Evolutionary conservation across 2,329 filamentous ascomycete genomes (phyloP), one percentile per base, ranked within the genome.

Genomic region (Pseudocercospora eumusae): DNA sequence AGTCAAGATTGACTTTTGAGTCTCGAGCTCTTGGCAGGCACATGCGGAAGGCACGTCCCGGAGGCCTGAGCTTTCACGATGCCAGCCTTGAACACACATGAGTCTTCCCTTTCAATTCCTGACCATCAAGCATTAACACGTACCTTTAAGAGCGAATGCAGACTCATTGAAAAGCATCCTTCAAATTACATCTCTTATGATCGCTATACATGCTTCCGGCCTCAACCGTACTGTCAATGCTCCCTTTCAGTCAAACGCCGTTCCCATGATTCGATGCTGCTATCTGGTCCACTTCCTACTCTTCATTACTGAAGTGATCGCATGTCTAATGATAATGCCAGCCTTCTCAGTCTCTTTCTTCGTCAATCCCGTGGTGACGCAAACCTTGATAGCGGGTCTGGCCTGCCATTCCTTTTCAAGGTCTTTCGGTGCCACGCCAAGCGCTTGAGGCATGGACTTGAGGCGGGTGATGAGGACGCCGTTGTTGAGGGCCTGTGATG

Each of bases 331-430:
- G 9, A 86, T 88, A 7, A 88, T 87, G 13, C 93, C 95, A 0
- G 95, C 92, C 81, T 96, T 96, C 79, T 99, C 96, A 59, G 93
- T 90, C 76, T 99, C 95, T 80, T 96, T 97, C 81, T 90, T 96
- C 23, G 90, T 90, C 65, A 99, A 80, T 1, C 90, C 95, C 4
- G 86, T 90, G 0, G 93, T 96, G 58, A 97, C 82, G 74, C 93
- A 98, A 11, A 98, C 86, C 79, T 98, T 97, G 65, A 99, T 83
- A 0, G 92, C 91, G 9, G 95, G 91, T 69, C 85, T 83, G n/a
- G 88, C 82, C 63, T 85, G 84, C 81, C 89, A 91, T 36, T 83
- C 83, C 47, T 71, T 71, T 40, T 73, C 73, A 33, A 86, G 83
- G 62, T 93, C 89, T 73, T 88, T 88, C 13, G 86, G 83, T 53